Evolutionary conservation across 1,284 basidiomycete species (phyloP), one percentile per base, ranked within the genome.

Genomic region (Albatrellus sp.): DNA sequence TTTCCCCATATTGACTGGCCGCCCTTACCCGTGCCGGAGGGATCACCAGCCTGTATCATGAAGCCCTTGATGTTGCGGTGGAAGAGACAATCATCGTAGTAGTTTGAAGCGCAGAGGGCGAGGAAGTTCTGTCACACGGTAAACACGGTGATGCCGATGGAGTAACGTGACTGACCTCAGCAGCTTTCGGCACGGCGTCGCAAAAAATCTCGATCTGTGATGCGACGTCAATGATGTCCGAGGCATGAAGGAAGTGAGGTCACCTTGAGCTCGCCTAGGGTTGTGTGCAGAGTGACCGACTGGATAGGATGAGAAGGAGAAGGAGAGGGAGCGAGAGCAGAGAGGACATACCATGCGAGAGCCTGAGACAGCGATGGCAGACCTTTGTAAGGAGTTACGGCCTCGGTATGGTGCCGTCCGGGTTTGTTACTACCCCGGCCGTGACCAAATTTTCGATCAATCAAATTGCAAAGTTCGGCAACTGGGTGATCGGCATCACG

Each of bases 61-160:
- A 97, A 98, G n/a, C 80, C 83, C 56, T 81, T 89, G 67, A 96
- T 94, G 60, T 90, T 96, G 33, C 89, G 77, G 63, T 98, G 94
- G 64, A 94, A 98, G 20, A 94, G 66, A 55, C 81, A 88, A 48
- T 73, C 72, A 60, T 96, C 76, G 63, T 92, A 98, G 54, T 85
- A 84, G 35, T 84, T 85, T 9, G 90, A 85, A 9, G 92, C 94
- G 57, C 88, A 92, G 13, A 97, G 73, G 0, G 90, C 92, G 19
- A 98, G 72, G 59, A 98, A 98, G 66, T 98, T 98, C 88, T 93
- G 56, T 35, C 4, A 12, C 40, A 30, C 31, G 46, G 14, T 40
- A 42, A n/a, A 14, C 48, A 45, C 47, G 48, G 43, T 14, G 34
- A 20, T 35, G 40, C 17, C 35, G 16, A 31, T 30, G 41, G 19